Conservation (phyloP, 2,329 filamentous ascomycete genomes). For the Cercospora sp. region DNA sequence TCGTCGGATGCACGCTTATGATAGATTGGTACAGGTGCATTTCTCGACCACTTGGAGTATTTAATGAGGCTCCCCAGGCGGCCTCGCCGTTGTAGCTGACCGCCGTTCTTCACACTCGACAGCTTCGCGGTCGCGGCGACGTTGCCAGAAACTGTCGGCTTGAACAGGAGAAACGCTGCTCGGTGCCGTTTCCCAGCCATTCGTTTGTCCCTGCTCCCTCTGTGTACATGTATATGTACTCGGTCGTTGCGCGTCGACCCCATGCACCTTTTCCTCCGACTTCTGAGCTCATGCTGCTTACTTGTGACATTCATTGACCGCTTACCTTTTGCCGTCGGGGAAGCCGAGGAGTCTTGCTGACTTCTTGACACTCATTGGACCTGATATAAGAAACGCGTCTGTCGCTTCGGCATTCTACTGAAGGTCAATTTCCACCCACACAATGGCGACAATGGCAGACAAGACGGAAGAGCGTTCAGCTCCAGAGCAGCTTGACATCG, state of each 20-base stretch:
- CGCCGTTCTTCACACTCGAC: not conserved
- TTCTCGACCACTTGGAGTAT: not conserved
- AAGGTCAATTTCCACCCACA: not conserved
- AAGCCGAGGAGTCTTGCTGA: not conserved
- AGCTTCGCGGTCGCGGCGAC: not conserved
- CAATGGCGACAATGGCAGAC: constrained; percentile 6
- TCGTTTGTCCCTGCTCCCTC: not conserved
- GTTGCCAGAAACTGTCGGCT: not conserved
- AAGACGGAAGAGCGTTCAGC: constrained; percentile 16
- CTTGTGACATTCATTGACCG: not conserved
- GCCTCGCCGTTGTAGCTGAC: constrained; percentile 1
- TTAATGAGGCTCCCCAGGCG: not conserved
- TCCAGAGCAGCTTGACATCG: constrained; percentile 30
- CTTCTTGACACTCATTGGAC: not conserved
- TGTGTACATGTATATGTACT: not conserved
- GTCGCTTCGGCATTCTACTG: not conserved
- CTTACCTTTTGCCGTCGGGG: not conserved
- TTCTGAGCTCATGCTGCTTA: constrained; percentile 1
- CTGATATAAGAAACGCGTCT: not conserved
- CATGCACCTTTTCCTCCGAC: not conserved
- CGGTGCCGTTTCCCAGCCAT: not conserved
- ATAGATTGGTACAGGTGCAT: not conserved
- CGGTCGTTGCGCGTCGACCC: not conserved
- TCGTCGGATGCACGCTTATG: not conserved
- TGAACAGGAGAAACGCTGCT: not conserved